phyloP scores from a whole-genome alignment of 306 rosid species.

The Malus orientalis region DNA sequence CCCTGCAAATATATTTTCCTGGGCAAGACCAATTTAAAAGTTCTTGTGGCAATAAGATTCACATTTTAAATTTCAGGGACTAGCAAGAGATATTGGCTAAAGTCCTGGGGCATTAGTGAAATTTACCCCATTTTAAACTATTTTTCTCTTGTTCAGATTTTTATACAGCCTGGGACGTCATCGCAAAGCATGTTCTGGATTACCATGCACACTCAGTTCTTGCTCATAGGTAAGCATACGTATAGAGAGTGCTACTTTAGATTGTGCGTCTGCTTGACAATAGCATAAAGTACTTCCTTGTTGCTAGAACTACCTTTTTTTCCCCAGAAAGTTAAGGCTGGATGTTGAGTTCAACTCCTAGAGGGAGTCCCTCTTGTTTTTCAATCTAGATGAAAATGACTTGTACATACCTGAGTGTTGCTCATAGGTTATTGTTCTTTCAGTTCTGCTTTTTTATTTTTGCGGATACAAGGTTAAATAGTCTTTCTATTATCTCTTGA shows the following conservation, averaged over 20 bases:
- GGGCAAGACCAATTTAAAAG: background rate
- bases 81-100: background rate
- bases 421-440: background rate
- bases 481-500: constrained; percentile 7
- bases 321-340: background rate
- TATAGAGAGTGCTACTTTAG: constrained; percentile 10
- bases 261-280: constrained; percentile 11
- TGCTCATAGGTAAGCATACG: constrained; percentile 54
- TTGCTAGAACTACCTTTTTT: background rate
- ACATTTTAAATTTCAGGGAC: background rate
- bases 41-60: background rate
- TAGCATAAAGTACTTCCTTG: background rate
- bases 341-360: background rate
- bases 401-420: background rate
- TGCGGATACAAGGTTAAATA: background rate
- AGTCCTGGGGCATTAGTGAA: background rate
- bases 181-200: constrained; percentile 54
- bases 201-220: constrained; percentile 47
- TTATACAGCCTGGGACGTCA: constrained; percentile 95
- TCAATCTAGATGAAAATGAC: background rate
- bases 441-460: background rate
- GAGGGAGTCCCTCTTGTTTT: constrained; percentile 1
- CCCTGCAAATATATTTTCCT: background rate
- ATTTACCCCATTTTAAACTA: background rate
- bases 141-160: constrained; percentile 49